Evolutionary conservation across 768 basidiomycete genomes (phyloP), one percentile per base, ranked within the genome.

Genomic region (Trametes punicea): DNA sequence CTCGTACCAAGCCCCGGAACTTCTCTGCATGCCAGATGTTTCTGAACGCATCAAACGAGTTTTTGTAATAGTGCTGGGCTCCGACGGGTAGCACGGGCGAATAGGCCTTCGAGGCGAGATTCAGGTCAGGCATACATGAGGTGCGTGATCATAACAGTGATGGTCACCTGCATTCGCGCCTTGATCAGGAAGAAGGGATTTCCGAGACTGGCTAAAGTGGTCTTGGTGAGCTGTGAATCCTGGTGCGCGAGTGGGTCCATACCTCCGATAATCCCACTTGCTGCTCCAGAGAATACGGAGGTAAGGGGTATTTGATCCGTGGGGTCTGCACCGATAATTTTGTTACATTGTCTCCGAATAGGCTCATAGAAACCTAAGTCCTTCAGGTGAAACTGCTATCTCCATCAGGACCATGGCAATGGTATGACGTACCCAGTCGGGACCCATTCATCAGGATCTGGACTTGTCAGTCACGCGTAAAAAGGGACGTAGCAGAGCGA

Each of bases 121-220:
- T 44, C 13, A 44, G 42, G 23, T 6, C 4, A 11, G 1, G 25
- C 13, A 36, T 13, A 13, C n/a, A 15, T 11, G 11, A 13, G 3
- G 23, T 25, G n/a, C n/a, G n/a, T n/a, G n/a, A n/a, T n/a, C n/a
- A 13, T 9, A 11, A 5, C 26, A 15, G 16, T 13, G 8, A 42
- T 11, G 40, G 71, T 46, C 16, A 87, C 88, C 79, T 99, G 97
- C 89, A 99, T 98, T 41, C 97, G 84, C 5, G 97, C 97, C 74
- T 99, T 99, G 68, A 99, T 84, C 54, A 99, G 76, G 73, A 97
- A 99, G 11, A 97, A 73, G 0, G 94, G 94, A 69, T 92, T 96
- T 38, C 93, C 94, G 39, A 94, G 71, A 47, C 79, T 77, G 0
- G 89, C 89, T 89, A 56, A 18, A 46, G 13, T 21, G 21, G 2